phyloP scores from a whole-genome alignment of 2,329 filamentous ascomycete species.

The Harringtonia aguacate region DNA sequence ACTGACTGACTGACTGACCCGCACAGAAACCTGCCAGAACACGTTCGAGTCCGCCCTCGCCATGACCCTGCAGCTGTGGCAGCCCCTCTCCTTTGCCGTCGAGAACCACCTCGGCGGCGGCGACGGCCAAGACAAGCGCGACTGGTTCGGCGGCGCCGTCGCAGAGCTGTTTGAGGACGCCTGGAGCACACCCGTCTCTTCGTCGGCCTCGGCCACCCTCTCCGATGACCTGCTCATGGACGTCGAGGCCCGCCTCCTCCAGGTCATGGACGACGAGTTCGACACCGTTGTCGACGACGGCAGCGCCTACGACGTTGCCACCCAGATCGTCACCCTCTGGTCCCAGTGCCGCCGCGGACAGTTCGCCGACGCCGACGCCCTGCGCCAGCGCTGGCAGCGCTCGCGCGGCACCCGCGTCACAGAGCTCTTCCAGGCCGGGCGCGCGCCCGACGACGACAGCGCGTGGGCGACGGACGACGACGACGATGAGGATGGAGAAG shows the following conservation, averaged over 20 bases:
- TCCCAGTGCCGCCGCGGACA: conserved; percentile 54
- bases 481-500: conserved; percentile 43
- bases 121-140: conserved; percentile 74
- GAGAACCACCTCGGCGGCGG: conserved; percentile 82
- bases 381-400: conserved; percentile 53
- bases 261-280: conserved; percentile 94
- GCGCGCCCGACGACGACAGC: conserved; percentile 44
- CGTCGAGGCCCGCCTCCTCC: conserved; percentile 72
- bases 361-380: conserved; percentile 50
- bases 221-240: conserved; percentile 57
- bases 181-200: conserved; percentile 8
- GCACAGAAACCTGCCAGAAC: conserved; percentile 41
- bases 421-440: conserved; percentile 42
- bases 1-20: neutral
- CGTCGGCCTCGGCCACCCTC: conserved; percentile 14
- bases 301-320: conserved; percentile 63
- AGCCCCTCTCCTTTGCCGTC: conserved; percentile 76
- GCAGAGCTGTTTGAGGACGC: conserved; percentile 58
- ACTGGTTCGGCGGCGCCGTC: conserved; percentile 89
- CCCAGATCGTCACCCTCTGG: conserved; percentile 58
- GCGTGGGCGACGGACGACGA: conserved; percentile 48
- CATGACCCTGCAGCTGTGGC: conserved; percentile 78
- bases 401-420: conserved; percentile 49
- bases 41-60: conserved; percentile 82
- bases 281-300: conserved; percentile 89